These are phyloP conservation scores for Fimicolochytrium jonesii DNA, from an alignment of 192 early-diverging fungal species.

Conservation along the genomic window DNA sequence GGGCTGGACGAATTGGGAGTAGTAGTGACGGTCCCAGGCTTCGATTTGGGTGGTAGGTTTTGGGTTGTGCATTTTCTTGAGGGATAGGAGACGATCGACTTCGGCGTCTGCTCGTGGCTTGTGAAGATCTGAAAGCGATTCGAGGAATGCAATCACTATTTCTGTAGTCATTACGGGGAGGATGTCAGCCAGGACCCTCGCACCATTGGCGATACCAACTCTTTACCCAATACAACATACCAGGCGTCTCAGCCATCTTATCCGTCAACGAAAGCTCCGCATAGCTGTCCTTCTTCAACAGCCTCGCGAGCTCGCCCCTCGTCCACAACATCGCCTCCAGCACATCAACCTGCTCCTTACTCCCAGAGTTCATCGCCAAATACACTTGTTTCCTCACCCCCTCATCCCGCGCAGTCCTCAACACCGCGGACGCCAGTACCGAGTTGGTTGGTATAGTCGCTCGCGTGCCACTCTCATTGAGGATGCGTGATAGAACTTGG, in stretches of 20 bases:
- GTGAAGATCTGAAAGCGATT: constrained; percentile 60
- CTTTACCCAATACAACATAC: too few relatives aligned
- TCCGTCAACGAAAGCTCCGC: constrained; percentile 80
- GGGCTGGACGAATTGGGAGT: constrained; percentile 41
- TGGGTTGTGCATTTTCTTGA: constrained; percentile 31
- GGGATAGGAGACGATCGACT: constrained; percentile 40
- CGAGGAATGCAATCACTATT: constrained; percentile 81
- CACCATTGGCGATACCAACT: too few relatives aligned
- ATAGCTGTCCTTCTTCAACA: constrained; percentile 79
- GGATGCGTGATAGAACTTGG: constrained; percentile 1
- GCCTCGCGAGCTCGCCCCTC: constrained; percentile 66
- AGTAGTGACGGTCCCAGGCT: constrained; percentile 85
- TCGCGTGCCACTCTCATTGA: not conserved
- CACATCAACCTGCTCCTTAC: constrained; percentile 53
- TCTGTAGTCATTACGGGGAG: too few relatives aligned
- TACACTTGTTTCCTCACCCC: constrained; percentile 68
- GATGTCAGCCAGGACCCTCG: too few relatives aligned
- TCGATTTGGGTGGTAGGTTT: constrained; percentile 33
- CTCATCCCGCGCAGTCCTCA: constrained; percentile 61
- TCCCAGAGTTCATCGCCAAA: constrained; percentile 68
- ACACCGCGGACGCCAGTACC: constrained; percentile 54
- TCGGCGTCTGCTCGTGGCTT: constrained; percentile 52
- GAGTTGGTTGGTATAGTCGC: constrained; percentile 60
- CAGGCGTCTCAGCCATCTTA: constrained; percentile 88
- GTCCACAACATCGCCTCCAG: constrained; percentile 73